These are phyloP conservation scores for Chrysanthemum seticuspe DNA, from an alignment of 129 eudicot genomes.

Conservation along the genomic window DNA sequence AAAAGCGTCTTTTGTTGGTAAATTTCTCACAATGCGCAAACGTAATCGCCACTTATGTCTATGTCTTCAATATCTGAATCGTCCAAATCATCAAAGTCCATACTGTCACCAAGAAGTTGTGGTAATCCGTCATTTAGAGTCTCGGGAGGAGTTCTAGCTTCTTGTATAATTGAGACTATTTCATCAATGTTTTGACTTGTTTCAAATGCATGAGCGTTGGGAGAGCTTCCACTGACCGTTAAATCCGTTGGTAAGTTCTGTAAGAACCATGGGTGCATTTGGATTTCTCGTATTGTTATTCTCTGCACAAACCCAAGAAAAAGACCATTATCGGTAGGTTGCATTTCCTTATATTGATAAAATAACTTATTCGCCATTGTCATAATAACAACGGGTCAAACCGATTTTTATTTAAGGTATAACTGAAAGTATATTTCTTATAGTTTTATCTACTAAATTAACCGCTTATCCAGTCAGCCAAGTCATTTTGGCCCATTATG, in stretches of 20 bases:
- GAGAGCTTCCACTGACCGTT: slow-evolving; percentile 47
- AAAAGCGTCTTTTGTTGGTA: not conserved
- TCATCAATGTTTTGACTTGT: slow-evolving; percentile 48
- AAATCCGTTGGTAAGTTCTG: slow-evolving; percentile 66
- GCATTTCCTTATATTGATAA: not conserved
- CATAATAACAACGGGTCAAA: no score
- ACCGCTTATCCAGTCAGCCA: not conserved
- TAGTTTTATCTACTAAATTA: no score
- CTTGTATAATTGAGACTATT: slow-evolving; percentile 54
- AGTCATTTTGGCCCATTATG: no score
- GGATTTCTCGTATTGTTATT: slow-evolving; percentile 59
- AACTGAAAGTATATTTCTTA: no score
- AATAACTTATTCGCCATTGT: not conserved
- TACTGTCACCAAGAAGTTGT: slow-evolving; percentile 44
- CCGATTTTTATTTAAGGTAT: no score
- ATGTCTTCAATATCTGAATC: slow-evolving; percentile 57
- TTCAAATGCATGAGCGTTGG: slow-evolving; percentile 29
- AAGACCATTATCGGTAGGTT: not conserved
- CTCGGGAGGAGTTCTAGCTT: slow-evolving; percentile 46
- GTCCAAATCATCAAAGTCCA: slow-evolving; percentile 68
- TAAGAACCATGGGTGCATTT: slow-evolving; percentile 64
- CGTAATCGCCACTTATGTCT: slow-evolving; percentile 56
- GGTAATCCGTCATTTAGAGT: slow-evolving; percentile 23
- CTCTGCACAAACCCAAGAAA: slow-evolving; percentile 36
- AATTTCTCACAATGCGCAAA: slow-evolving; percentile 34